These are phyloP conservation scores for Saprolegnia parasitica DNA, from an alignment of 352 stramenopile genomes.

Conservation along the genomic window DNA sequence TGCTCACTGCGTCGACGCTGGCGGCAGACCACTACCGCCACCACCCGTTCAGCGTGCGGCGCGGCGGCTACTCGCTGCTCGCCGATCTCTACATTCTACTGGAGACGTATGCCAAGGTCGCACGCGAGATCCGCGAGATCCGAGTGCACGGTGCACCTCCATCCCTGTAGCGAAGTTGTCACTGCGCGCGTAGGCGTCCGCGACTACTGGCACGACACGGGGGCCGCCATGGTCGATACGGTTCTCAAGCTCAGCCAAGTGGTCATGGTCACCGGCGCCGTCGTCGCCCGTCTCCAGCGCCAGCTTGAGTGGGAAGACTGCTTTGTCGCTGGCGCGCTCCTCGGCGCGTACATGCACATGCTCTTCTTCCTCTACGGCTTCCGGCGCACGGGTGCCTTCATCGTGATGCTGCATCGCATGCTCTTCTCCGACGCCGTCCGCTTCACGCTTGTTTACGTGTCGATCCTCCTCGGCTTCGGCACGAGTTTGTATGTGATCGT, in stretches of 20 bases:
- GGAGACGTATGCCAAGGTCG: constrained; percentile 29
- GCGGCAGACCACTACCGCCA: constrained; percentile 36
- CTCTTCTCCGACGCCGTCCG: constrained; percentile 55
- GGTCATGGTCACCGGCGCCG: constrained; percentile 36
- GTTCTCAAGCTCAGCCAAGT: constrained; percentile 45
- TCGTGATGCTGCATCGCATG: constrained; percentile 67
- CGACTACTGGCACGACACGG: constrained; percentile 42
- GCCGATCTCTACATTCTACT: constrained; percentile 2
- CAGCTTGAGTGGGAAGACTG: constrained; percentile 40
- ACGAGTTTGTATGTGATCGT: constrained; percentile 55
- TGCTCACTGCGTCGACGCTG: constrained; percentile 50
- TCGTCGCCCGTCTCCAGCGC: constrained; percentile 29
- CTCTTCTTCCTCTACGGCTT: constrained; percentile 69
- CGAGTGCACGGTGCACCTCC: constrained; percentile 33
- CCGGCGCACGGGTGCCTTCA: constrained; percentile 52
- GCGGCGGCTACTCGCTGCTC: neutral
- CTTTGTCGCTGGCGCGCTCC: constrained; percentile 40
- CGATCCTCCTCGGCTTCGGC: constrained; percentile 50
- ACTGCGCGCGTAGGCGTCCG: constrained; percentile 25
- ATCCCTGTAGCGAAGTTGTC: neutral
- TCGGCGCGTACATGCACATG: constrained; percentile 59
- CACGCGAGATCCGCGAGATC: constrained; percentile 53
- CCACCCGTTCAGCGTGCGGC: constrained; percentile 19
- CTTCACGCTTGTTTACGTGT: constrained; percentile 54
- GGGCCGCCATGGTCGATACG: constrained; percentile 48